A percentile compares a stretch with the other conserved stretches of the same genome.
These are phyloP conservation scores for Sphagnum tenellum DNA, from an alignment of 225 moss, liverwort and hornwort genomes.

Conservation along the genomic window DNA sequence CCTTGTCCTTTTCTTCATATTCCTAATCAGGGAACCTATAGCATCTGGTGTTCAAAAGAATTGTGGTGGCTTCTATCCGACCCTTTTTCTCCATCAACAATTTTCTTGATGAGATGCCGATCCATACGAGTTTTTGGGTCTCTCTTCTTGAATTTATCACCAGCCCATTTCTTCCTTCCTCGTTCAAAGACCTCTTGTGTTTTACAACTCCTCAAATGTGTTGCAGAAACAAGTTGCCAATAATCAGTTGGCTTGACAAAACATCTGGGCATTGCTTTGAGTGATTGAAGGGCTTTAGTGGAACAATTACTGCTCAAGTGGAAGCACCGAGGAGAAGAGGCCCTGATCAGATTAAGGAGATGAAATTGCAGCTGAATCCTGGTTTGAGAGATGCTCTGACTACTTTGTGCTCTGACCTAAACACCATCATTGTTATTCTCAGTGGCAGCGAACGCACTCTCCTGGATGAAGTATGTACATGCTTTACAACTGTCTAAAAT, in stretches of 20 bases:
- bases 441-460: constrained; percentile 81
- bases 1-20: not conserved
- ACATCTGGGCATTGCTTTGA: too few relatives aligned
- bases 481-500: too few relatives aligned
- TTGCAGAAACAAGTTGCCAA: too few relatives aligned
- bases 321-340: constrained; percentile 60
- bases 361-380: constrained; percentile 65
- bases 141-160: not conserved
- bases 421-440: constrained; percentile 68
- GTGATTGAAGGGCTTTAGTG: constrained; percentile 56
- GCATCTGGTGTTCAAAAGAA: too few relatives aligned
- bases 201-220: too few relatives aligned
- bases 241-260: too few relatives aligned
- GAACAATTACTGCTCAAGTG: constrained; percentile 78
- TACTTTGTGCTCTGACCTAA: constrained; percentile 53
- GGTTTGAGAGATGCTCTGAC: constrained; percentile 46
- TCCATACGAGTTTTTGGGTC: not conserved
- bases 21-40: too few relatives aligned
- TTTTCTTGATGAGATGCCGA: too few relatives aligned
- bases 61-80: too few relatives aligned
- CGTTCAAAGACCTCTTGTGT: too few relatives aligned
- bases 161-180: too few relatives aligned
- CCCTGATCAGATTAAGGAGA: constrained; percentile 68
- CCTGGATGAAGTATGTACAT: constrained; percentile 52
- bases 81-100: too few relatives aligned